Evolutionary conservation across 345 rosid genomes (phyloP).

Genomic region (Murraya koenigii): DNA sequence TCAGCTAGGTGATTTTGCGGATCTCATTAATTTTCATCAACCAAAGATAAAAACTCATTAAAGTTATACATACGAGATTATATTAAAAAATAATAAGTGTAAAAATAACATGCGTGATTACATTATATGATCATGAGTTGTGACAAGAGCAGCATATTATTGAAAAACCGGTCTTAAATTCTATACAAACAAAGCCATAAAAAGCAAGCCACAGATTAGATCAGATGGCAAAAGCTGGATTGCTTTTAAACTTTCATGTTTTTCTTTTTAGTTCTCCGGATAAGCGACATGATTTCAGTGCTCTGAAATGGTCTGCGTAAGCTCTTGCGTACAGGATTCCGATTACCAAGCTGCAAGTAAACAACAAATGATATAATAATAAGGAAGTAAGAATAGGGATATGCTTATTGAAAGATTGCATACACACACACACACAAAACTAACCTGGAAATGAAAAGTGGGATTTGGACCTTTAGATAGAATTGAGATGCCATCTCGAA

Average conservation of each 20-base stretch:
- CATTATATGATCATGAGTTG: neutral
- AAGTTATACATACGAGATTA: too few relatives aligned
- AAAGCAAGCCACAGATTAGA: neutral
- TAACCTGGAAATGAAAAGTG: slow-evolving; percentile 55
- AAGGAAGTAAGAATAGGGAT: neutral
- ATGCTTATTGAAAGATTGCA: neutral
- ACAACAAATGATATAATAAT: neutral
- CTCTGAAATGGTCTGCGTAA: slow-evolving; percentile 8
- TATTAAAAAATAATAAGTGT: too few relatives aligned
- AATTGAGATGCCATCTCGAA: slow-evolving; percentile 33
- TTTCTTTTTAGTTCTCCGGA: slow-evolving; percentile 34
- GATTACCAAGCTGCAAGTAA: slow-evolving; percentile 20
- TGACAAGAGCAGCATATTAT: neutral
- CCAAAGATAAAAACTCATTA: too few relatives aligned
- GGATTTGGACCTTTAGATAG: slow-evolving; percentile 33
- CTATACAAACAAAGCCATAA: neutral
- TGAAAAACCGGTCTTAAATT: neutral
- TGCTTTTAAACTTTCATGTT: neutral
- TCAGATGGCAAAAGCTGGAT: neutral
- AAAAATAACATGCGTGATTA: too few relatives aligned
- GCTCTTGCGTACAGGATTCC: slow-evolving; percentile 21
- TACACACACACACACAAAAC: neutral
- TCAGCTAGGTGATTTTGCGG: too few relatives aligned
- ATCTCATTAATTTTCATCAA: too few relatives aligned
- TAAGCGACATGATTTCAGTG: slow-evolving; percentile 23